These are phyloP conservation scores for Peronospora belbahrii DNA, from an alignment of 352 stramenopile species.

Conservation along the genomic window DNA sequence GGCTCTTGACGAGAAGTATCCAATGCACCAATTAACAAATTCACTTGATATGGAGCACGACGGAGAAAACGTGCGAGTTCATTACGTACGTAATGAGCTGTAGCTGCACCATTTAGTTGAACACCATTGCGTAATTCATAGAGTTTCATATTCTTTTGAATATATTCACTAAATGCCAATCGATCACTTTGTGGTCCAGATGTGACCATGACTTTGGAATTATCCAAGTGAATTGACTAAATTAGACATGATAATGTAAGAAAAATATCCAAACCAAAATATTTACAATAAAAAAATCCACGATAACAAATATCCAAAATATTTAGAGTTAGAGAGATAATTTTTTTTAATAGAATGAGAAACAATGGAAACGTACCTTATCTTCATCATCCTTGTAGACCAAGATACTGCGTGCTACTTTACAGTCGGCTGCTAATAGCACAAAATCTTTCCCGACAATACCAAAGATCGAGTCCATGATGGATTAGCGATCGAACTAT, in stretches of 20 bases:
- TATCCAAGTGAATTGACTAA: constrained; percentile 74
- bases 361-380: constrained; percentile 71
- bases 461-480: constrained; percentile 84
- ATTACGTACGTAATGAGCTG: constrained; percentile 77
- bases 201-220: constrained; percentile 76
- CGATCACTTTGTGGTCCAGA: constrained; percentile 75
- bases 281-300: background rate
- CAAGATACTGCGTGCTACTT: constrained; percentile 86
- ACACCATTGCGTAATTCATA: constrained; percentile 86
- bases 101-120: constrained; percentile 67
- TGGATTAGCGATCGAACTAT: too few relatives aligned
- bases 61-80: constrained; percentile 77
- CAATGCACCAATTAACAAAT: constrained; percentile 71
- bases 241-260: too few relatives aligned
- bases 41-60: constrained; percentile 81
- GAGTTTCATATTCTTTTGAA: constrained; percentile 90
- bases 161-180: constrained; percentile 78
- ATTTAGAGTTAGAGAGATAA: too few relatives aligned
- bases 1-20: constrained; percentile 41
- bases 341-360: too few relatives aligned
- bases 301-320: too few relatives aligned
- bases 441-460: constrained; percentile 90
- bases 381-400: constrained; percentile 91
- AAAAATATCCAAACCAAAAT: too few relatives aligned
- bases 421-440: constrained; percentile 85